Evolutionary conservation across 139 green algal species (phyloP).

Genomic region (Micractinium sp.): DNA sequence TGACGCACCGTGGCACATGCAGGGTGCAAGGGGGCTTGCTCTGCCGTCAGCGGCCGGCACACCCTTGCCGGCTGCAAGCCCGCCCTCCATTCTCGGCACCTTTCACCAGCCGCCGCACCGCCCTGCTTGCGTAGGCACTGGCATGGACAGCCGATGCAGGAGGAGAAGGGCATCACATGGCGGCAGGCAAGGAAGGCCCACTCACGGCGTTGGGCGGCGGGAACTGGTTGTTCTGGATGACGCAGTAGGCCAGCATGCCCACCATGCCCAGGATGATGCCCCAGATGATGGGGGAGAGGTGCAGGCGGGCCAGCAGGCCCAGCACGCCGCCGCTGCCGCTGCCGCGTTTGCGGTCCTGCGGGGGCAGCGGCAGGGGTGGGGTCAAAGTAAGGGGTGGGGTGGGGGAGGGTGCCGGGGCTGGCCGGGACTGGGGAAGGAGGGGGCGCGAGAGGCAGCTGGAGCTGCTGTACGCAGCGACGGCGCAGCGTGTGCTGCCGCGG

Average conservation of each 20-base stretch:
- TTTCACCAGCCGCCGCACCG: neutral
- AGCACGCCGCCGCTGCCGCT: neutral
- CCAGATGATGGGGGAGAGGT: constrained; percentile 89
- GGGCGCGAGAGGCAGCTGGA: too few species aligned
- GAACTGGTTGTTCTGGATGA: constrained; percentile 42
- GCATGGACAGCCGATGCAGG: too few species aligned
- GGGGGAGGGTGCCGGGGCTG: neutral
- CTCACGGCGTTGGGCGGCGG: neutral
- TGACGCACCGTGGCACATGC: too few species aligned
- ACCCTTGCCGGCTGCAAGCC: too few species aligned
- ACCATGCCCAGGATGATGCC: constrained; percentile 76
- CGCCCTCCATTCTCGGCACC: neutral
- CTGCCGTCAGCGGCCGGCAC: neutral
- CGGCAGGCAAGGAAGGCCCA: neutral
- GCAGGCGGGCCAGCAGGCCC: constrained; percentile 60
- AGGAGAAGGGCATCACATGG: neutral
- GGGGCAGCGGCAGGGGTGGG: neutral
- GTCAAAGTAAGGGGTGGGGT: neutral
- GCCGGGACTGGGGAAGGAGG: neutral
- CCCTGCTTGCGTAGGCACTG: too few species aligned
- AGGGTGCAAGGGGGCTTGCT: too few species aligned
- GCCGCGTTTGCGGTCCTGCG: neutral
- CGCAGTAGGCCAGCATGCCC: constrained; percentile 68
- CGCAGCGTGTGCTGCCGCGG: too few species aligned
- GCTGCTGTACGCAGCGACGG: too few species aligned